A percentile compares a stretch with the other conserved stretches of the same genome.
phyloP scores from a whole-genome alignment of 345 rosid species.

The Bruguiera parviflora region DNA sequence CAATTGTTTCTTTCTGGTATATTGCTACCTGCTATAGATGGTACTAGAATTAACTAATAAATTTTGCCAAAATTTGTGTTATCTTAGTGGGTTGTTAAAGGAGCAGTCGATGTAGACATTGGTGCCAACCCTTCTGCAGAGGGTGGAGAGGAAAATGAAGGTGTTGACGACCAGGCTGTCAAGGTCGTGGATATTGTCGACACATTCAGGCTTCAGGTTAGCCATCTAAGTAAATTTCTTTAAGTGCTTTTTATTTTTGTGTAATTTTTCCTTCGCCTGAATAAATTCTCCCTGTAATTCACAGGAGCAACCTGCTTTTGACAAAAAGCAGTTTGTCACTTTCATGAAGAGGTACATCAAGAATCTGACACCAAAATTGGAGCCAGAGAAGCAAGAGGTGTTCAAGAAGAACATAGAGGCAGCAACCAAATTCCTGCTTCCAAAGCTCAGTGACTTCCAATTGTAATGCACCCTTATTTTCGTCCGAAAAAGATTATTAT shows the following conservation, averaged over 20 bases:
- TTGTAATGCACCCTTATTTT: slow-evolving; percentile 3
- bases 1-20: too few relatives aligned
- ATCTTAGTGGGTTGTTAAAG: slow-evolving; percentile 23
- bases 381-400: slow-evolving; percentile 16
- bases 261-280: neutral
- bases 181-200: slow-evolving; percentile 24
- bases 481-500: neutral
- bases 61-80: neutral
- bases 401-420: slow-evolving; percentile 24
- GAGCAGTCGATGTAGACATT: slow-evolving; percentile 23
- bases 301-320: slow-evolving; percentile 29
- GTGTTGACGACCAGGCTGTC: slow-evolving; percentile 28
- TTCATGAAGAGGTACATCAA: slow-evolving; percentile 24
- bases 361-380: slow-evolving; percentile 21
- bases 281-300: neutral
- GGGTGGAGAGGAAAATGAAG: slow-evolving; percentile 24
- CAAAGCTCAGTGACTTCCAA: slow-evolving; percentile 23
- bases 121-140: slow-evolving; percentile 29
- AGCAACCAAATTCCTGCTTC: slow-evolving; percentile 23
- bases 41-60: neutral
- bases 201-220: slow-evolving; percentile 27
- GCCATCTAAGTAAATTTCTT: neutral
- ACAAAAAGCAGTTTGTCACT: slow-evolving; percentile 24
- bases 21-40: neutral
- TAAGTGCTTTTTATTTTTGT: neutral